Percentiles rank a stretch among this genome's conserved stretches.
phyloP scores from a whole-genome alignment of 202 grass and related monocot genomes.

The Alloteropsis angusta region DNA sequence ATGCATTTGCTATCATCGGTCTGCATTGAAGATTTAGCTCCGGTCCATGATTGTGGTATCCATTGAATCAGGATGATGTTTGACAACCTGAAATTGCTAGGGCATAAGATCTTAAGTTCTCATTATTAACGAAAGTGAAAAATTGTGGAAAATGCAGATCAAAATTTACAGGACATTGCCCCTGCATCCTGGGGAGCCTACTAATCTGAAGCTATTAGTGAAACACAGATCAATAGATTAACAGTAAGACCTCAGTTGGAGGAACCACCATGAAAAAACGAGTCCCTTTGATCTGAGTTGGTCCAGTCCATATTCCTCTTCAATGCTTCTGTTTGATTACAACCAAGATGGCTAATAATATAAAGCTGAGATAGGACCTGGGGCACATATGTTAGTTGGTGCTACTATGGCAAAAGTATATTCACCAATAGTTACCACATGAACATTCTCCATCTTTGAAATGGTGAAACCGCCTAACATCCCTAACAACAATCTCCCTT shows the following conservation, averaged over 20 bases:
- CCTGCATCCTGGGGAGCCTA: neutral
- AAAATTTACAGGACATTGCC: neutral
- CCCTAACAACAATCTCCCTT: conserved; percentile 77
- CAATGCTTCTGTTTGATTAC: neutral
- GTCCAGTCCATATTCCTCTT: neutral
- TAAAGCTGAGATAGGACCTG: conserved; percentile 1
- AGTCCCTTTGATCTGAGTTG: neutral
- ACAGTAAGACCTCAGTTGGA: neutral
- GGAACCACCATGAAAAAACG: neutral
- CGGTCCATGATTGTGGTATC: neutral
- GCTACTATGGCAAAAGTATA: neutral
- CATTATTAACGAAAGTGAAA: neutral
- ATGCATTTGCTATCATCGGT: neutral
- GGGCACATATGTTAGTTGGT: neutral
- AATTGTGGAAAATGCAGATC: too few relatives aligned
- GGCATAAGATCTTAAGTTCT: neutral
- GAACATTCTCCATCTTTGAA: conserved; percentile 85
- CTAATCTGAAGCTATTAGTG: neutral
- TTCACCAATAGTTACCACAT: conserved; percentile 90
- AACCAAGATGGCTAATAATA: neutral
- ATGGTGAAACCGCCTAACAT: conserved; percentile 86
- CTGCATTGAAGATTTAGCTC: neutral
- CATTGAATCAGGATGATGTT: neutral
- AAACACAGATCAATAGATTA: neutral
- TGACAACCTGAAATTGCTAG: neutral